Conservation (phyloP, 2,329 filamentous ascomycete genomes). For the Fusarium zealandicum region DNA sequence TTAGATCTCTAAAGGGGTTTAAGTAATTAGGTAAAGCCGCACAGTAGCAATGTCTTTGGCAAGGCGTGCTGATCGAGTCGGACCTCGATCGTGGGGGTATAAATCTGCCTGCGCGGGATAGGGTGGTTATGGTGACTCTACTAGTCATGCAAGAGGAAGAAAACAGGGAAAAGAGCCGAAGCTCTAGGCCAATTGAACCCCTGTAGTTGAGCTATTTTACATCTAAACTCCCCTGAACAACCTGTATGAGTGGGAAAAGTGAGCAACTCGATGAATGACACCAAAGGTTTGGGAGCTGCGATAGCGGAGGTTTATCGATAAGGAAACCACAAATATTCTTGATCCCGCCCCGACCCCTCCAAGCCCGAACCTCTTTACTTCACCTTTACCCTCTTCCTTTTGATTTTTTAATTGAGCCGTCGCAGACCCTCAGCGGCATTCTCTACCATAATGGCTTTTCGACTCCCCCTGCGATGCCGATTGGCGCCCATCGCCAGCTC, state of each 20-base stretch:
- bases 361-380: neutral
- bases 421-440: no score
- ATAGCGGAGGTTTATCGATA: conserved; percentile 45
- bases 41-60: no score
- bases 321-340: conserved; percentile 39
- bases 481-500: conserved; percentile 42
- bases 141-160: neutral
- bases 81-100: no score
- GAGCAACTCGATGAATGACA: conserved; percentile 20
- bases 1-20: no score
- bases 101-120: neutral
- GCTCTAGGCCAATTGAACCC: neutral
- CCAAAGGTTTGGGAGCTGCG: conserved; percentile 28
- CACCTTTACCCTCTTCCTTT: neutral
- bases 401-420: neutral
- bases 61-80: no score
- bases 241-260: conserved; percentile 15
- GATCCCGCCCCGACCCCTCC: conserved; percentile 12
- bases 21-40: no score
- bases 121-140: neutral
- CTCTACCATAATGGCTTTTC: conserved; percentile 48
- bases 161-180: neutral
- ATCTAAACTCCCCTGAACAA: neutral
- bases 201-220: neutral
- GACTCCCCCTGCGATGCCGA: conserved; percentile 50